Percentiles rank a stretch among this genome's conserved stretches.
phyloP scores from a whole-genome alignment of 1,284 basidiomycete genomes.

The Sporisorium iseilematis-ciliati region DNA sequence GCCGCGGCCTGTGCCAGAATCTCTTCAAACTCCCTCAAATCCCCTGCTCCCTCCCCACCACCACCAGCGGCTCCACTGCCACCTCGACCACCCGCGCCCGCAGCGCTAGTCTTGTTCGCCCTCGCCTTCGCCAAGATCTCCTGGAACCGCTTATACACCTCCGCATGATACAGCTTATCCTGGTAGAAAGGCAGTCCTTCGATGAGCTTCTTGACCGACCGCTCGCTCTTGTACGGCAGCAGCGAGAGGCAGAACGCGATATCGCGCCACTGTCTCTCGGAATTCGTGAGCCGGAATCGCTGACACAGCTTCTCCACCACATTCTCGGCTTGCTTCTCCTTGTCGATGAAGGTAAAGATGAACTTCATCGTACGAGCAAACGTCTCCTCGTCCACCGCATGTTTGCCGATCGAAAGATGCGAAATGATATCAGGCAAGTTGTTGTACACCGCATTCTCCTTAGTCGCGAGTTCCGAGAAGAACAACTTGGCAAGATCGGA shows the following conservation, averaged over 20 bases:
- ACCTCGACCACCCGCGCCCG: slow-evolving; percentile 22
- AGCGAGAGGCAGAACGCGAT: slow-evolving; percentile 95
- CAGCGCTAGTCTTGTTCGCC: slow-evolving; percentile 42
- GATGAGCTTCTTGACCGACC: slow-evolving; percentile 94
- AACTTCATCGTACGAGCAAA: slow-evolving; percentile 95
- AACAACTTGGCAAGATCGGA: slow-evolving; percentile 95
- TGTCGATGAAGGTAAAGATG: slow-evolving; percentile 97
- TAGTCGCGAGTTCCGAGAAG: slow-evolving; percentile 93
- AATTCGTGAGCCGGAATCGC: slow-evolving; percentile 84
- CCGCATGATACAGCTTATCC: slow-evolving; percentile 91
- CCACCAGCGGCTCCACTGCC: slow-evolving; percentile 11
- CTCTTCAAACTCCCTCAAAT: slow-evolving; percentile 72
- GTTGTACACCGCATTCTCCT: slow-evolving; percentile 99
- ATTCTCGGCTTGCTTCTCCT: slow-evolving; percentile 73
- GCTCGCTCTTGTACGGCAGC: slow-evolving; percentile 95
- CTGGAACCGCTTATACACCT: slow-evolving; percentile 84
- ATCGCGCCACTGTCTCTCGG: slow-evolving; percentile 95
- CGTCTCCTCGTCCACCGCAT: slow-evolving; percentile 89
- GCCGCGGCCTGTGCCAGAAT: slow-evolving; percentile 84
- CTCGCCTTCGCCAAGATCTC: slow-evolving; percentile 82
- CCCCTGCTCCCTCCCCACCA: slow-evolving; percentile 33
- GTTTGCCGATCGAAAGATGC: slow-evolving; percentile 90
- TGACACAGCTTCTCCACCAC: slow-evolving; percentile 70
- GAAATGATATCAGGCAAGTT: slow-evolving; percentile 79
- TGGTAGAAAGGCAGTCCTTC: slow-evolving; percentile 80